These are phyloP conservation scores for Dissoconium aciculare DNA, from an alignment of 2,329 filamentous ascomycete species.

Conservation along the genomic window DNA sequence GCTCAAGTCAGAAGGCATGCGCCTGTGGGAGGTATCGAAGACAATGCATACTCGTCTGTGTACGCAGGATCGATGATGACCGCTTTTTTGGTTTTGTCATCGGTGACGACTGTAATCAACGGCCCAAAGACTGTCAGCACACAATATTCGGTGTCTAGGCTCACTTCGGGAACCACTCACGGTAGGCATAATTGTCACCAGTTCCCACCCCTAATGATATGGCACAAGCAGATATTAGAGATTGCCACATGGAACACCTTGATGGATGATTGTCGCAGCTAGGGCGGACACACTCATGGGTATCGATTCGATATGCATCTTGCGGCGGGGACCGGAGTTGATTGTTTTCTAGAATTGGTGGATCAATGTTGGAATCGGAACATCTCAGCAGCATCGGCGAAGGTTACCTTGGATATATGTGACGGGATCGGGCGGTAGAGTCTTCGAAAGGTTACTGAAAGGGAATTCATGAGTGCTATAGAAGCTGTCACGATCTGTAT, in stretches of 20 bases:
- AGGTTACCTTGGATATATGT: too few species aligned
- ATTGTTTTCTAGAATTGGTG: too few species aligned
- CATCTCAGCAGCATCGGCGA: too few species aligned
- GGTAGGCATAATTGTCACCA: constrained; percentile 72
- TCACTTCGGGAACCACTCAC: constrained; percentile 4
- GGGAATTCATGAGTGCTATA: too few species aligned
- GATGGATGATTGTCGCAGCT: constrained; percentile 22
- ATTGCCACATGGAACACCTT: constrained; percentile 10
- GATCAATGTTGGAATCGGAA: too few species aligned
- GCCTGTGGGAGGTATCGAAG: background rate
- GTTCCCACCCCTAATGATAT: constrained; percentile 50
- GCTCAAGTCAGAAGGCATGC: constrained; percentile 2
- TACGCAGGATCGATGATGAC: constrained; percentile 67
- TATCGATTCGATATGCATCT: constrained; percentile 77
- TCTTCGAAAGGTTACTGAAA: too few species aligned
- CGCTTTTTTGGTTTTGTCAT: constrained; percentile 35
- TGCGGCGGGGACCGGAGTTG: too few species aligned
- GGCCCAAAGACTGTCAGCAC: constrained; percentile 1
- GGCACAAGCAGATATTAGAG: too few species aligned
- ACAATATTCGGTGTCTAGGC: background rate
- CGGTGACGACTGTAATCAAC: constrained; percentile 27
- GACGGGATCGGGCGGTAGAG: too few species aligned
- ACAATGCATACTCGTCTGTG: constrained; percentile 50
- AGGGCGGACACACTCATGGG: constrained; percentile 55
- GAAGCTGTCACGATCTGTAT: too few species aligned